These are phyloP conservation scores for Ulota crispa DNA, from an alignment of 225 moss, liverwort and hornwort genomes.

Conservation along the genomic window DNA sequence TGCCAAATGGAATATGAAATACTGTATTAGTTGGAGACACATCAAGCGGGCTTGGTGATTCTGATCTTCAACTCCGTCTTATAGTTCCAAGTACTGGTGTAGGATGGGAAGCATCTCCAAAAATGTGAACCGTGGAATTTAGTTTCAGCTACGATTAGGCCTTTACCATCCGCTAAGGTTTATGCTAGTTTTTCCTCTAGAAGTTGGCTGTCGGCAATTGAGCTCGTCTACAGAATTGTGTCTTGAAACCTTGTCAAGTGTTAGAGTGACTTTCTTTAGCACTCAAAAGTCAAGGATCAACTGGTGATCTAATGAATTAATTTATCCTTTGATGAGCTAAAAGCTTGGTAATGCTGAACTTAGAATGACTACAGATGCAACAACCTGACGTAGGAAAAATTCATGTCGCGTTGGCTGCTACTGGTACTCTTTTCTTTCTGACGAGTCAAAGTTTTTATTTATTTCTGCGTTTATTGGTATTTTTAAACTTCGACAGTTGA, in stretches of 20 bases:
- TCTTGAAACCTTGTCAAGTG: background rate
- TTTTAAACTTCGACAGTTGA: background rate
- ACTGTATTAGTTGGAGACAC: background rate
- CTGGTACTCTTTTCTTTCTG: background rate
- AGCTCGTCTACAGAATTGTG: background rate
- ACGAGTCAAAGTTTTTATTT: background rate
- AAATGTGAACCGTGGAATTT: background rate
- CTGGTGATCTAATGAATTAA: background rate
- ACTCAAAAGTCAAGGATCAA: background rate
- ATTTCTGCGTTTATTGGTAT: background rate
- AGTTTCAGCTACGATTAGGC: background rate
- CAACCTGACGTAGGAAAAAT: background rate
- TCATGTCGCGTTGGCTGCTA: background rate
- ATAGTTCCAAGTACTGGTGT: background rate
- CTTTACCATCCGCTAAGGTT: background rate
- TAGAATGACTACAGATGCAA: background rate
- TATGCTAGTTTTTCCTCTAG: background rate
- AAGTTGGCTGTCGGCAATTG: background rate
- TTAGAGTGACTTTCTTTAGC: background rate
- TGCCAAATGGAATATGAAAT: background rate
- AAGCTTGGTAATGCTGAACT: conserved; percentile 4
- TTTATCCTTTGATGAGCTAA: background rate
- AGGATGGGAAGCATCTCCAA: background rate
- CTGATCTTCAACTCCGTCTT: background rate
- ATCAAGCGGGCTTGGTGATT: background rate